phyloP scores from a whole-genome alignment of 2,329 filamentous ascomycete genomes.

The Ophiostoma triangulosporum region DNA sequence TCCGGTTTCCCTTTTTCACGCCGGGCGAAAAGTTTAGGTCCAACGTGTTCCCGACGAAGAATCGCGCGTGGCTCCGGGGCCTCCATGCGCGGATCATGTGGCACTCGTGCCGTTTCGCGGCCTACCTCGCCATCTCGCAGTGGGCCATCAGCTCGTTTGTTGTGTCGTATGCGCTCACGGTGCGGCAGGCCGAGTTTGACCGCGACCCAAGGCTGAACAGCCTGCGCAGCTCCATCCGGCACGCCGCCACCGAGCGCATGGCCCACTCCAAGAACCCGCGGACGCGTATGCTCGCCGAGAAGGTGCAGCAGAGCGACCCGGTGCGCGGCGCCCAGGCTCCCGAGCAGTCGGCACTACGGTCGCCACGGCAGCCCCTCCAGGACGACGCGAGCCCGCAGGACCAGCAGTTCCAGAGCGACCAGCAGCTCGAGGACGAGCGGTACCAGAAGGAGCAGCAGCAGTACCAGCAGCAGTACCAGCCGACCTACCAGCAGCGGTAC shows the following conservation, averaged over 20 bases:
- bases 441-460: background rate
- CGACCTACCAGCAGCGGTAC: background rate
- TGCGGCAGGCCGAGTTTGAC: background rate
- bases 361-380: background rate
- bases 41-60: slow-evolving; percentile 7
- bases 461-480: background rate
- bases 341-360: background rate
- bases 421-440: background rate
- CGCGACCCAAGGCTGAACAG: background rate
- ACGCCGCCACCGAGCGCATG: background rate
- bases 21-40: slow-evolving; percentile 10
- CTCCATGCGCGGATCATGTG: slow-evolving; percentile 8
- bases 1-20: slow-evolving; percentile 14
- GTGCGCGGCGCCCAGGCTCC: background rate
- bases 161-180: background rate
- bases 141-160: background rate
- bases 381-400: background rate
- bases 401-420: background rate
- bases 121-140: slow-evolving; percentile 10
- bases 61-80: slow-evolving; percentile 2
- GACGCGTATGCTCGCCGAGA: background rate
- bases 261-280: background rate
- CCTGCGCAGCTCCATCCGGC: background rate
- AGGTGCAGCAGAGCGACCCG: background rate
- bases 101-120: slow-evolving; percentile 10